These are phyloP conservation scores for Orbilia brochopaga DNA, from an alignment of 2,329 filamentous ascomycete genomes.

Conservation along the genomic window DNA sequence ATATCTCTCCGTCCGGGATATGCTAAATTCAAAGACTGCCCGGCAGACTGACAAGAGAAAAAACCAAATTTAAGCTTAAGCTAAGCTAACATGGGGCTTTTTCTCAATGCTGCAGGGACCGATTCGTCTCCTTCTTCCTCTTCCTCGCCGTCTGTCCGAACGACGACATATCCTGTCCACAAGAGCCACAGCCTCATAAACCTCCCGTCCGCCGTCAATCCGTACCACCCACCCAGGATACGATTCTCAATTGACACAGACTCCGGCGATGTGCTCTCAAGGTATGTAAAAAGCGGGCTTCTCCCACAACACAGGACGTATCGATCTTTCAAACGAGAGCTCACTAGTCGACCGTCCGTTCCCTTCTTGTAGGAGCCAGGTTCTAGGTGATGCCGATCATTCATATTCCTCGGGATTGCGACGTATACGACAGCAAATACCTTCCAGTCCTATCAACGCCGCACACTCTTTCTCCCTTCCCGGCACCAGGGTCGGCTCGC, in stretches of 20 bases:
- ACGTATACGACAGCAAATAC: conserved; percentile 86
- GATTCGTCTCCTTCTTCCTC: conserved; percentile 16
- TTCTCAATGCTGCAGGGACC: conserved; percentile 34
- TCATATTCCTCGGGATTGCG: conserved; percentile 84
- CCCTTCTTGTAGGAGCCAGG: conserved; percentile 69
- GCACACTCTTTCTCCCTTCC: conserved; percentile 66
- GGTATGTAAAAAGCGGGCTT: conserved; percentile 64
- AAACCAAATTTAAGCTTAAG: conserved; percentile 10
- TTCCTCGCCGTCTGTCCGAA: conserved; percentile 14
- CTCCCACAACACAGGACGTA: conserved; percentile 52
- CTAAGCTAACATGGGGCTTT: conserved; percentile 30
- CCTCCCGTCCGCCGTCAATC: conserved; percentile 48
- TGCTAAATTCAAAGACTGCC: conserved; percentile 8
- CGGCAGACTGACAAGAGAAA: background rate
- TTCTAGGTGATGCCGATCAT: conserved; percentile 84
- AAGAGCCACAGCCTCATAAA: conserved; percentile 46
- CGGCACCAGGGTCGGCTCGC: conserved; percentile 72
- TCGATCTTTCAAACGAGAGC: conserved; percentile 53
- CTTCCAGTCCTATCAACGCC: conserved; percentile 50
- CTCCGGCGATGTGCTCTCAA: conserved; percentile 72
- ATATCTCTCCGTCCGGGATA: conserved; percentile 7
- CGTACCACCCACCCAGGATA: conserved; percentile 67
- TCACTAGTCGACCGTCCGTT: conserved; percentile 52
- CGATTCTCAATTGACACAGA: conserved; percentile 80
- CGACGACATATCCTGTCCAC: conserved; percentile 31